Evolutionary conservation across 345 rosid species (phyloP).

Genomic region (Orychophragmus violaceus): DNA sequence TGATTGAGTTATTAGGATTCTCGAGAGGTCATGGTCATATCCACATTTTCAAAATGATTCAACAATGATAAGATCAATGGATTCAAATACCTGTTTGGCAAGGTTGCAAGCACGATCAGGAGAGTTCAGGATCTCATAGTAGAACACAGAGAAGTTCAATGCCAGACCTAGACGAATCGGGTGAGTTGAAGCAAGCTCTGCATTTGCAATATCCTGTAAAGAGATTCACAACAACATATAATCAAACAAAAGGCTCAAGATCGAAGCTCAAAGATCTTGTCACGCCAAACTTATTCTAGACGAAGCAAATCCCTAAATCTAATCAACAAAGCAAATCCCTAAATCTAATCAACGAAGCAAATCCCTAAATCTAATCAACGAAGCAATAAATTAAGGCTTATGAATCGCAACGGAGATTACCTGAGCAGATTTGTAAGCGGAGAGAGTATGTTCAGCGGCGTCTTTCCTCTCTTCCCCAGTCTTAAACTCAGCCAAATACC

Average conservation of each 20-base stretch:
- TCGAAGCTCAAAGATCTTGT: neutral
- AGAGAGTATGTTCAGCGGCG: slow-evolving; percentile 83
- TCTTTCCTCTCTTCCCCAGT: slow-evolving; percentile 86
- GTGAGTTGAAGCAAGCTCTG: slow-evolving; percentile 88
- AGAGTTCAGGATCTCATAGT: slow-evolving; percentile 87
- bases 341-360: neutral
- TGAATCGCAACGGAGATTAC: slow-evolving; percentile 26
- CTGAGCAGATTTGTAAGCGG: slow-evolving; percentile 96
- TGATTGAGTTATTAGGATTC: no score
- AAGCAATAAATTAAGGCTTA: neutral
- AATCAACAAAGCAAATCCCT: neutral
- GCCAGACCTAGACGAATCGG: slow-evolving; percentile 93
- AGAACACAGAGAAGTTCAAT: slow-evolving; percentile 87
- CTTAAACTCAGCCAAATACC: slow-evolving; percentile 92
- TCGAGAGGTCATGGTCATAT: neutral
- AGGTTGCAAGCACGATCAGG: slow-evolving; percentile 94
- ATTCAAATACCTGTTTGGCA: slow-evolving; percentile 66
- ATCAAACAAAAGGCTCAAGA: neutral
- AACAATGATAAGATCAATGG: neutral
- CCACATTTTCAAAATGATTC: neutral
- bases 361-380: neutral
- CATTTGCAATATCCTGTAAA: slow-evolving; percentile 73
- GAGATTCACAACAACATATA: neutral
- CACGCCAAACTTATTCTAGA: neutral
- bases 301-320: no score